These are phyloP conservation scores for Sporothrix brunneoviolacea DNA, from an alignment of 2,329 filamentous ascomycete genomes.

Conservation along the genomic window DNA sequence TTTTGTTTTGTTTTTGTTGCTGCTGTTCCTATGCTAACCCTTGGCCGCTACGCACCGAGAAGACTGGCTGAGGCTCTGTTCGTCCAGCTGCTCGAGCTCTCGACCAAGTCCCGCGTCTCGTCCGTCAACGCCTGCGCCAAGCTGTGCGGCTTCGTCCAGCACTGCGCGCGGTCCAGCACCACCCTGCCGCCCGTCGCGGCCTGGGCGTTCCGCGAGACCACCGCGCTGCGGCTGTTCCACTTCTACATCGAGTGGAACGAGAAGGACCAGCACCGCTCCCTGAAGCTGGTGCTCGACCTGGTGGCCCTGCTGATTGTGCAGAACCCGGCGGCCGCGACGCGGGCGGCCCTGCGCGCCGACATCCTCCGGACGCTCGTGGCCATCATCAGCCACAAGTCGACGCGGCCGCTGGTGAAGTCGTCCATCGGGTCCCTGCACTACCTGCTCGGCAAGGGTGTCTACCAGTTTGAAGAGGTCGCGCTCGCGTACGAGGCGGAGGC, in stretches of 20 bases:
- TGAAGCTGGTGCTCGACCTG: slow-evolving; percentile 56
- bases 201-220: slow-evolving; percentile 47
- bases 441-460: slow-evolving; percentile 54
- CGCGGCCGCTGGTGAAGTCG: slow-evolving; percentile 61
- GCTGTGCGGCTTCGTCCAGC: slow-evolving; percentile 56
- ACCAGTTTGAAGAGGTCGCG: slow-evolving; percentile 42
- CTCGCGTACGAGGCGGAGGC: slow-evolving; percentile 33
- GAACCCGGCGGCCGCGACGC: slow-evolving; percentile 39
- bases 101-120: slow-evolving; percentile 46
- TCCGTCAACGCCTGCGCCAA: slow-evolving; percentile 53
- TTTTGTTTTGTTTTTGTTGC: too few relatives aligned
- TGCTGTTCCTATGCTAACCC: background rate
- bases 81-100: slow-evolving; percentile 39
- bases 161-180: slow-evolving; percentile 46
- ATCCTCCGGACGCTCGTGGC: slow-evolving; percentile 49
- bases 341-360: slow-evolving; percentile 33
- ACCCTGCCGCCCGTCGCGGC: slow-evolving; percentile 28
- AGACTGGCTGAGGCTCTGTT: slow-evolving; percentile 31
- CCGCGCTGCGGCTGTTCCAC: slow-evolving; percentile 46
- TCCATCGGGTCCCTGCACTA: slow-evolving; percentile 61
- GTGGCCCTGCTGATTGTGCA: slow-evolving; percentile 43
- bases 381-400: slow-evolving; percentile 53
- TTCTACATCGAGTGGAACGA: slow-evolving; percentile 64
- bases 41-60: background rate
- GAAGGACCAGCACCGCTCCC: slow-evolving; percentile 56